Conservation (phyloP, 768 basidiomycete genomes). For the Bullera alba region DNA sequence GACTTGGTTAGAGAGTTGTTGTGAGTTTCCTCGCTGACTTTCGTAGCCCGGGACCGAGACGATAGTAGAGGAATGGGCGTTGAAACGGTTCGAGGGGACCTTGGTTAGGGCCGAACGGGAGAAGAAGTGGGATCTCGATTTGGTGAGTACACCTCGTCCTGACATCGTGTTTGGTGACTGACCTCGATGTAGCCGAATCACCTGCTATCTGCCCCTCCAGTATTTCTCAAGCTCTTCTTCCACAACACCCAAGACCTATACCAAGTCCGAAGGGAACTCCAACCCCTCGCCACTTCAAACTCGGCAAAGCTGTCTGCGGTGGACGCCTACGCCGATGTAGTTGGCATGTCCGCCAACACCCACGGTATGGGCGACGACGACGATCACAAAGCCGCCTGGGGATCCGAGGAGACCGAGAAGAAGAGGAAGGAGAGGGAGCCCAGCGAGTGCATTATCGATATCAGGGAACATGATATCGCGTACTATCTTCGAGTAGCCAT, state of each 20-base stretch:
- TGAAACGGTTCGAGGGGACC: constrained; percentile 84
- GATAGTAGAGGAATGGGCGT: constrained; percentile 87
- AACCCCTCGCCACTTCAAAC: constrained; percentile 83
- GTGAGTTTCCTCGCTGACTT: background rate
- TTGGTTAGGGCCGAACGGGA: constrained; percentile 70
- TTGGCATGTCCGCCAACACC: constrained; percentile 57
- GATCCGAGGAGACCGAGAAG: constrained; percentile 39
- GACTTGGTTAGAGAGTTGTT: background rate
- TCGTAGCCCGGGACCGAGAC: constrained; percentile 73
- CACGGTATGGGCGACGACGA: constrained; percentile 34
- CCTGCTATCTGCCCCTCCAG: constrained; percentile 82
- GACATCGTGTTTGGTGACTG: background rate
- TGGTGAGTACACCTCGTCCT: constrained; percentile 47
- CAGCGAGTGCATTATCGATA: constrained; percentile 84
- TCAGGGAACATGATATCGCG: constrained; percentile 92
- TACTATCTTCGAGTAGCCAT: constrained; percentile 99
- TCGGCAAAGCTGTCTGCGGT: constrained; percentile 87
- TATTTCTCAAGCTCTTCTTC: constrained; percentile 83
- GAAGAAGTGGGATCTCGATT: constrained; percentile 84
- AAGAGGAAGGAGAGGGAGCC: constrained; percentile 60
- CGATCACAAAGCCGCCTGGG: constrained; percentile 52
- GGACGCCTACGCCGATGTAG: constrained; percentile 95
- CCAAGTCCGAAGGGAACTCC: constrained; percentile 73
- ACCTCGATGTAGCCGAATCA: constrained; percentile 66
- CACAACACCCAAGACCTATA: constrained; percentile 90